Conservation (phyloP, 441 rosid species). For the Gossypium aridum region DNA sequence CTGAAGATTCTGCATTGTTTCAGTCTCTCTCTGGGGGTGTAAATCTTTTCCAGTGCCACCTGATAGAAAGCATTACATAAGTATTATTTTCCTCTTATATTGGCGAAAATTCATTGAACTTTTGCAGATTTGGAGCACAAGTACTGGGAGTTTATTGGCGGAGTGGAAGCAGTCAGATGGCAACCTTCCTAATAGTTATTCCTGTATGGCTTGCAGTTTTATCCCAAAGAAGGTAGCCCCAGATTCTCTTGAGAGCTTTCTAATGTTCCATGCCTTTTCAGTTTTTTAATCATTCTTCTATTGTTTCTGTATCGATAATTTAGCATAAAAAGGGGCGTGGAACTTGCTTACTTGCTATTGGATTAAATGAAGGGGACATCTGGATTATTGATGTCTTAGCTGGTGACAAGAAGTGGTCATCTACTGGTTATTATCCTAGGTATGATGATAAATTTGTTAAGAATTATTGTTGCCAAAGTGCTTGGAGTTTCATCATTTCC, state of each 20-base stretch:
- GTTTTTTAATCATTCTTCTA: neutral
- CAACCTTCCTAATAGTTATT: conserved; percentile 14
- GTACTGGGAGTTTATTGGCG: conserved; percentile 27
- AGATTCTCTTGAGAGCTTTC: neutral
- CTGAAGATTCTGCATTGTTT: neutral
- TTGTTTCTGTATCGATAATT: neutral
- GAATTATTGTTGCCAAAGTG: neutral
- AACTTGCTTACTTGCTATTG: conserved; percentile 35
- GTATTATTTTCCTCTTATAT: neutral
- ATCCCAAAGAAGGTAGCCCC: conserved; percentile 33
- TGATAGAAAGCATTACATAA: neutral
- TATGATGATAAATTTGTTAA: conserved; percentile 18
- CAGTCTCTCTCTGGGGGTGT: neutral
- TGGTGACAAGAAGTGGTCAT: conserved; percentile 35
- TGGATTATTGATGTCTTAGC: conserved; percentile 28
- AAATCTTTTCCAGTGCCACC: neutral
- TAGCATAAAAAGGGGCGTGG: conserved; percentile 21
- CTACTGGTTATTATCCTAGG: conserved; percentile 24
- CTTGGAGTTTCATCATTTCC: neutral
- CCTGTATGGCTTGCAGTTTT: conserved; percentile 33
- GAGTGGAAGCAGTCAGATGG: conserved; percentile 32
- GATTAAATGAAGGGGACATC: conserved; percentile 37
- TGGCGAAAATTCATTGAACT: neutral
- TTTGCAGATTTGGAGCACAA: conserved; percentile 39
- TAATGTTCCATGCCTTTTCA: neutral